Base-by-base conservation (phyloP, 352 stramenopile species). In the Pythium sukuiense region DNA sequence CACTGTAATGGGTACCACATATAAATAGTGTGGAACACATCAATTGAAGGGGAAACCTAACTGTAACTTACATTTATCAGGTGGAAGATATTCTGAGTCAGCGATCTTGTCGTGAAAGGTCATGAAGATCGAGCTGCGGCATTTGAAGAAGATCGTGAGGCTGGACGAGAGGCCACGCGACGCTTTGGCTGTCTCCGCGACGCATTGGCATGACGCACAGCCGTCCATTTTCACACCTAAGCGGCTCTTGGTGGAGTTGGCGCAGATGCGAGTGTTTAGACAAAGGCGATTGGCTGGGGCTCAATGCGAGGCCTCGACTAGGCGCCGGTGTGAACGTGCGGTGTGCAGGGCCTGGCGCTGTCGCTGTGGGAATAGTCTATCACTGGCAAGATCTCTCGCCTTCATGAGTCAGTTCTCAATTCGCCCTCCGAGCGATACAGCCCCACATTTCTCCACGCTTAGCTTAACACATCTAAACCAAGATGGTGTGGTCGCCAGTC, bases 401-500 rank as follows among this genome's bases (percentile, higher is more conserved):
- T 30, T 6, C 45, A 30, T 52, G 20, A 52, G 12, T 37, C 49
- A 55, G 9, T 55, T 37, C 49, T 20, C 49, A 32, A 55, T 55
- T 55, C 27, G 49, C 26, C 49, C 4, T 2, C 45, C 37, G 18
- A 43, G 37, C 37, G 37, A 43, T 32, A n/a, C 6, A 8, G 16
- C 16, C 41, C 41, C 41, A 48, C 24, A 6, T 18, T 26, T 27
- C 18, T 27, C 18, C 18, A 12, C 43, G 4, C 11, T 33, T 26
- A 55, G 4, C 24, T 55, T 71, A 30, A 64, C 54, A 9, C 41
- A 61, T 49, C 35, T 61, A 2, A 49, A 49, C 6, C n/a, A 35
- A 41, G 13, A 79, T 79, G 72, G 61, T 76, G 16, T 70, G 64
- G 72, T 65, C 59, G 5, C 27, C 46, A 18, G 39, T 69, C 14